Evolutionary conservation across 768 basidiomycete genomes (phyloP).

Genomic region (Boletus eberwhitei): DNA sequence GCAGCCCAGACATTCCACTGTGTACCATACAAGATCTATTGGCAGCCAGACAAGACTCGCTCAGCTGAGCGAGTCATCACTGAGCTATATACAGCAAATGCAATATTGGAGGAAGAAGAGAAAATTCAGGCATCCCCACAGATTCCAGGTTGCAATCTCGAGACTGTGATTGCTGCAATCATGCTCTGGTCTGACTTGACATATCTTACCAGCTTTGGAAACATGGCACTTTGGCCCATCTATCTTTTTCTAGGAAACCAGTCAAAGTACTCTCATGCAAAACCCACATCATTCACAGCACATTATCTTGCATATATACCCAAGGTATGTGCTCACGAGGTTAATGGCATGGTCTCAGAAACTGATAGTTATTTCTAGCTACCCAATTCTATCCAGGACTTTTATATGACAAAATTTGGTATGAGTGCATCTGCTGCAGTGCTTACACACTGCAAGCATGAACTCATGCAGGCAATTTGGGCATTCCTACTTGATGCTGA

Average conservation of each 20-base stretch:
- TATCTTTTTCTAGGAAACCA: conserved; percentile 16
- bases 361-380: background rate
- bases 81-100: background rate
- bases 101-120: background rate
- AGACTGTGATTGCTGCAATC: conserved; percentile 6
- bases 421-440: background rate
- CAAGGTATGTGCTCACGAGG: background rate
- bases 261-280: background rate
- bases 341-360: too few species aligned
- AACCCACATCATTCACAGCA: background rate
- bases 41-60: background rate
- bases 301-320: conserved; percentile 1
- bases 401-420: background rate
- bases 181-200: conserved; percentile 28
- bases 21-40: background rate
- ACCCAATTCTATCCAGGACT: background rate
- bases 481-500: conserved; percentile 20
- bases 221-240: conserved; percentile 12
- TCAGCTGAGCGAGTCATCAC: background rate
- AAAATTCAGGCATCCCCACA: background rate
- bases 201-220: conserved; percentile 21
- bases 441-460: conserved; percentile 14
- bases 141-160: background rate
- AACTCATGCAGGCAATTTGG: conserved; percentile 28
- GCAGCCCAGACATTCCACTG: background rate